phyloP scores from a whole-genome alignment of 2,329 filamentous ascomycete species.

The Nannizziopsis arthrosporioides region DNA sequence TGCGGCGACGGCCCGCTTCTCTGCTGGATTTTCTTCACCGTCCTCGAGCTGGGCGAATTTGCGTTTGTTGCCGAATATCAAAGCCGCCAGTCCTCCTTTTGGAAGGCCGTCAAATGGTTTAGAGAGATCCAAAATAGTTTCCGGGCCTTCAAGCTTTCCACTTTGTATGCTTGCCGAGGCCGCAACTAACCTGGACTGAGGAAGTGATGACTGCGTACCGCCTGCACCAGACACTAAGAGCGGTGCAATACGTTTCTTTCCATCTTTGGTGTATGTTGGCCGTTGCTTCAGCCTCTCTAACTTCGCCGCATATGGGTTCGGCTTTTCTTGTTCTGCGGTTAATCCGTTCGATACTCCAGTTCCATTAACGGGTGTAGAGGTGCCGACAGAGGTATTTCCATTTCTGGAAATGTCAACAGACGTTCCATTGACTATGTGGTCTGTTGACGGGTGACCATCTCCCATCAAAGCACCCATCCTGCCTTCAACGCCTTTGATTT shows the following conservation, averaged over 20 bases:
- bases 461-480: conserved; percentile 99
- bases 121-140: conserved; percentile 76
- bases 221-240: conserved; percentile 83
- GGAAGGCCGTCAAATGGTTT: conserved; percentile 90
- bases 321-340: conserved; percentile 15
- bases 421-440: conserved; percentile 41
- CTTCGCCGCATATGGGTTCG: conserved; percentile 47
- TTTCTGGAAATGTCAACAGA: conserved; percentile 32
- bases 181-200: conserved; percentile 77
- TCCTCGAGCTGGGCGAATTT: conserved; percentile 63
- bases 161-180: conserved; percentile 52
- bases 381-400: conserved; percentile 30
- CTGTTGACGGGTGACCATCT: conserved; percentile 51
- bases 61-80: conserved; percentile 87
- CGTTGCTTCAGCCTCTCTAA: conserved; percentile 70
- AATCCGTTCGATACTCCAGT: conserved; percentile 23
- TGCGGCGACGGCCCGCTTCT: conserved; percentile 48
- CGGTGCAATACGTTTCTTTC: conserved; percentile 89
- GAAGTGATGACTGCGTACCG: conserved; percentile 73
- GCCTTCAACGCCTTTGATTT: conserved; percentile 79
- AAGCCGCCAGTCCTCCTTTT: conserved; percentile 70
- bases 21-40: conserved; percentile 56
- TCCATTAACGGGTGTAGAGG: conserved; percentile 21
- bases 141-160: conserved; percentile 58
- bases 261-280: conserved; percentile 90